Evolutionary conservation across 139 green algal species (phyloP).

Genomic region (Chlorella sp.): DNA sequence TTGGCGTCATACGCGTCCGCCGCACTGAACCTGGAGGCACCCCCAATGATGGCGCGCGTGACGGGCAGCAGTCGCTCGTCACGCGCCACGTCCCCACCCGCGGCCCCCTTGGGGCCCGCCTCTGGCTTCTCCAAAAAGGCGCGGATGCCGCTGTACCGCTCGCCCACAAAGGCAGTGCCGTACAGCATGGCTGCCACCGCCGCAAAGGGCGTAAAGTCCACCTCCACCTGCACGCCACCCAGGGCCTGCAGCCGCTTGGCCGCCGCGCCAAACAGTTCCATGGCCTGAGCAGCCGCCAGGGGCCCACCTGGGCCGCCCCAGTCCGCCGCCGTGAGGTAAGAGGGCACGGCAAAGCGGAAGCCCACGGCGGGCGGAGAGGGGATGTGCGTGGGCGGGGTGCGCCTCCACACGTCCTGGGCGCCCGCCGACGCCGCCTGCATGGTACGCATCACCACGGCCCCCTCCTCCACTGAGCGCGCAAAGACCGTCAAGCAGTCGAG

Average conservation of each 20-base stretch:
- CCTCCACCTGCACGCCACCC: conserved; percentile 40
- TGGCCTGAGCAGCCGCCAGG: not conserved
- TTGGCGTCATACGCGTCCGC: conserved; percentile 58
- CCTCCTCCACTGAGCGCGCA: conserved; percentile 47
- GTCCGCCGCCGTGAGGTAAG: conserved; percentile 33
- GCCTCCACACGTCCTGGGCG: not conserved
- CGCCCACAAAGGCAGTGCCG: conserved; percentile 66
- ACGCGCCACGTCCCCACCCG: not conserved
- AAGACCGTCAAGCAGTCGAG: conserved; percentile 78
- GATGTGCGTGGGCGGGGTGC: not conserved
- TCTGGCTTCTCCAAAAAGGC: conserved; percentile 47
- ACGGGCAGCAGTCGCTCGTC: conserved; percentile 63
- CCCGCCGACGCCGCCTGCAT: conserved; percentile 19
- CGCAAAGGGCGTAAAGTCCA: conserved; percentile 66
- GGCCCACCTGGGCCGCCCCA: conserved; percentile 53
- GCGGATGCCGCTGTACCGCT: conserved; percentile 65
- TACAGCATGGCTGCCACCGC: conserved; percentile 61
- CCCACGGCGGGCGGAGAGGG: not conserved
- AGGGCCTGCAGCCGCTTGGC: conserved; percentile 27
- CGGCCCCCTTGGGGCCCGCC: no score
- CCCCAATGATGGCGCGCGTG: conserved; percentile 56
- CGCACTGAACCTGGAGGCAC: conserved; percentile 40
- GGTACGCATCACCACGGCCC: conserved; percentile 12
- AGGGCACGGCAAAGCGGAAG: conserved; percentile 67
- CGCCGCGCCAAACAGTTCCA: conserved; percentile 35